Evolutionary conservation across 2,329 filamentous ascomycete species (phyloP), one percentile per base, ranked within the genome.

Genomic region (Pseudogymnoascus sp.): DNA sequence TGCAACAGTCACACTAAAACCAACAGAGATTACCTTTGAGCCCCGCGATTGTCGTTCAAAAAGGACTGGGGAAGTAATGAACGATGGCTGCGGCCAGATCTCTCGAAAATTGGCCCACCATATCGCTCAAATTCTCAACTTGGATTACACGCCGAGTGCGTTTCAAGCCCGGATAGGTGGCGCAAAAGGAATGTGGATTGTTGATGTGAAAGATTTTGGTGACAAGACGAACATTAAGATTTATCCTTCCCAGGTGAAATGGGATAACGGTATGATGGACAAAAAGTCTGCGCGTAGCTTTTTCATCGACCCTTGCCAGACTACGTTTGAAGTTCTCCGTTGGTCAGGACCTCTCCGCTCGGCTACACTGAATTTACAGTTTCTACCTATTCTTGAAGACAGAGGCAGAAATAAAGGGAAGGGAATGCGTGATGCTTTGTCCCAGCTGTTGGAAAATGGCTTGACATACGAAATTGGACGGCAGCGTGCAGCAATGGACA

Each of bases 151-250:
- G 0, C 88, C 88, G 0, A 82, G 83, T 35, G 86, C 81, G 0
- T 85, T 87, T 51, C 90, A 93, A 71, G 89, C 78, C 1, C 82
- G 90, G 0, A 81, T 92, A 36, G 87, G 84, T 8, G 84, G 87
- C 15, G 87, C 87, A 0, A 93, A 93, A 71, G 90, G 90, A 0
- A 78, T 92, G 66, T 92, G 89, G 89, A 79, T 88, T 55, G 73
- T 87, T 4, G 85, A 88, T 66, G 76, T 78, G 0, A 69, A 76
- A 0, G 79, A 82, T 27, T 72, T 74, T 0, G 74, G 79, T 1
- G 70, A 76, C 0, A 73, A 84, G 13, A 69, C 74, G 13, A 90
- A 86, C 87, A 89, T 92, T 42, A 80, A 86, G 62, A 83, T 87
- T 0, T 84, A 79, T 62, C 78, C 77, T 0, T 91, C 87, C 0